Conservation (phyloP, 2,329 filamentous ascomycete species). For the Alternaria sp. region DNA sequence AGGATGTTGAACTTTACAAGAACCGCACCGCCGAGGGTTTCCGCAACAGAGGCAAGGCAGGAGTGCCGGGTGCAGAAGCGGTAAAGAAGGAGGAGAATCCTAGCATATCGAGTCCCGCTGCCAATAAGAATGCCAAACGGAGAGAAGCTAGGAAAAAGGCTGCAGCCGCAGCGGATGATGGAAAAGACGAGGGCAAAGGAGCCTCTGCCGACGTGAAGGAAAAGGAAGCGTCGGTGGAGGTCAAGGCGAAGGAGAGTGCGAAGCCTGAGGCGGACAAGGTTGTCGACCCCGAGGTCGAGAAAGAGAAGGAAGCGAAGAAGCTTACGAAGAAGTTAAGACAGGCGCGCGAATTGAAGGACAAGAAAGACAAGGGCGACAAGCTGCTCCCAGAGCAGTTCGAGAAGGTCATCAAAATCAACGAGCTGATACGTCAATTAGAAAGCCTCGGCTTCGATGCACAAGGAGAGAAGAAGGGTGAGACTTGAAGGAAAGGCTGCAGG, state of each 20-base stretch:
- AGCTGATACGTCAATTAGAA: slow-evolving; percentile 88
- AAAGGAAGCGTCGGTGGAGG: slow-evolving; percentile 30
- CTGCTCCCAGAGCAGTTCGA: slow-evolving; percentile 93
- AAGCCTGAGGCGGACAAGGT: slow-evolving; percentile 34
- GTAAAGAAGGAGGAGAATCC: slow-evolving; percentile 57
- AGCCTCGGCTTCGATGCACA: slow-evolving; percentile 83
- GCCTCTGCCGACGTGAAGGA: slow-evolving; percentile 34
- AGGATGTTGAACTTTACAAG: slow-evolving; percentile 96
- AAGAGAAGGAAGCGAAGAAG: slow-evolving; percentile 90
- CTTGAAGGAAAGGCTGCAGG: slow-evolving; percentile 25
- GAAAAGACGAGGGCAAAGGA: slow-evolving; percentile 61
- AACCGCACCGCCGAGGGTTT: slow-evolving; percentile 88
- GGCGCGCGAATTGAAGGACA: slow-evolving; percentile 86
- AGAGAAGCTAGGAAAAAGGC: slow-evolving; percentile 71
- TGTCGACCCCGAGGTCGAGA: slow-evolving; percentile 76
- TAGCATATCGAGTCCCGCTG: slow-evolving; percentile 59
- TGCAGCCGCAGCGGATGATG: slow-evolving; percentile 51
- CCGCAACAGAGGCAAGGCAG: slow-evolving; percentile 74
- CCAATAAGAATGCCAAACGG: slow-evolving; percentile 88
- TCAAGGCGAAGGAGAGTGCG: slow-evolving; percentile 20
- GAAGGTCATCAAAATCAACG: slow-evolving; percentile 96
- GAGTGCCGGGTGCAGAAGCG: slow-evolving; percentile 75
- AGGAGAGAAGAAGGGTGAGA: slow-evolving; percentile 66
- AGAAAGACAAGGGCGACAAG: slow-evolving; percentile 85
- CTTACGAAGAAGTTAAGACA: slow-evolving; percentile 95